A percentile compares a stretch with the other conserved stretches of the same genome.
phyloP scores from a whole-genome alignment of 2,329 filamentous ascomycete genomes.

The Graphiopsis chlorocephala region DNA sequence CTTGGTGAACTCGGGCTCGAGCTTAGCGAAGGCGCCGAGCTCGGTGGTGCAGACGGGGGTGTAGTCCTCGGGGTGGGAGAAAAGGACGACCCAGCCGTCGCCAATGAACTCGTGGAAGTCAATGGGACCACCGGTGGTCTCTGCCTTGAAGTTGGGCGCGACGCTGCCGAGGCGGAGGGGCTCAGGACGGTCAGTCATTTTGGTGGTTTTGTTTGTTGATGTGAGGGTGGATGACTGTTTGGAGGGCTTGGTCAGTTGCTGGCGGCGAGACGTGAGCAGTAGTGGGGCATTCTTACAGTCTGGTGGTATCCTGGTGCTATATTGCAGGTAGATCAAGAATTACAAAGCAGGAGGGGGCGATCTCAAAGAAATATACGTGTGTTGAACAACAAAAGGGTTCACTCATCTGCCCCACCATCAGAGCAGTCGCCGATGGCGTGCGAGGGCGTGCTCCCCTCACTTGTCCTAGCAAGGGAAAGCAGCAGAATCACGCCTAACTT shows the following conservation, averaged over 20 bases:
- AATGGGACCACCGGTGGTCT: slow-evolving; percentile 64
- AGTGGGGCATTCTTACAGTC: not conserved
- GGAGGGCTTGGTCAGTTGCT: not conserved
- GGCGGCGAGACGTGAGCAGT: not conserved
- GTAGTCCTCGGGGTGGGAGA: slow-evolving; percentile 66
- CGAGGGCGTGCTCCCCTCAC: slow-evolving; percentile 14
- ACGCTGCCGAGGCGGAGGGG: slow-evolving; percentile 63
- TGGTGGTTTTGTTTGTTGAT: slow-evolving; percentile 13
- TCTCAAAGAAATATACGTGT: slow-evolving; percentile 15
- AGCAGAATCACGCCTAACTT: slow-evolving; percentile 6
- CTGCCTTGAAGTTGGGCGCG: slow-evolving; percentile 67
- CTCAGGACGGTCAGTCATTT: slow-evolving; percentile 27
- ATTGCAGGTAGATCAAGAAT: not conserved
- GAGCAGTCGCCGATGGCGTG: slow-evolving; percentile 11
- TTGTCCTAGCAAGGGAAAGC: slow-evolving; percentile 9
- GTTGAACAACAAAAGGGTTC: slow-evolving; percentile 13
- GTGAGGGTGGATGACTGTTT: not conserved
- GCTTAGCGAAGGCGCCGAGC: slow-evolving; percentile 61
- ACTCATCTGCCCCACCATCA: slow-evolving; percentile 3
- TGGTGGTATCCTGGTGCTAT: not conserved
- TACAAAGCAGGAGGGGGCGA: slow-evolving; percentile 1
- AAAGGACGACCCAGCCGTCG: slow-evolving; percentile 67
- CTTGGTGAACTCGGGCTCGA: slow-evolving; percentile 62
- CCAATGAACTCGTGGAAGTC: slow-evolving; percentile 72
- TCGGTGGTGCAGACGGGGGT: slow-evolving; percentile 62